Evolutionary conservation across 306 rosid genomes (phyloP).

Genomic region (Cyclanthera cordifolia): DNA sequence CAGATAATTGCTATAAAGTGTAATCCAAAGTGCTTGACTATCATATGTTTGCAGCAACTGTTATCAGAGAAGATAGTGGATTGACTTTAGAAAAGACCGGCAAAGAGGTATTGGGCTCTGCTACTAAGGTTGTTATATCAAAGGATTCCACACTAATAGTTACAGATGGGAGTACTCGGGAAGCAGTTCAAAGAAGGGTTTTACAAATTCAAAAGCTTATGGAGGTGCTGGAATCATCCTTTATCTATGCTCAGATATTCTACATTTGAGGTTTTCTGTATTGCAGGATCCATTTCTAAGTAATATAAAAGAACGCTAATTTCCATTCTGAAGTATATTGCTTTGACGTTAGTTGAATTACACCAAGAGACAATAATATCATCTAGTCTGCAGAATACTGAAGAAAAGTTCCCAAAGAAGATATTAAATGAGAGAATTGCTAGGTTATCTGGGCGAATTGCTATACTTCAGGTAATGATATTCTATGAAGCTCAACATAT

Average conservation of each 20-base stretch:
- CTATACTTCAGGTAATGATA: conserved; percentile 64
- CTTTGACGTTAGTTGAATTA: neutral
- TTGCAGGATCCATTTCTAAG: conserved; percentile 5
- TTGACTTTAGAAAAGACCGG: conserved; percentile 56
- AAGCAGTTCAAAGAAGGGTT: conserved; percentile 60
- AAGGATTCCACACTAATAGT: conserved; percentile 72
- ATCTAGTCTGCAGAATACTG: conserved; percentile 53
- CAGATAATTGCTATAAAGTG: neutral
- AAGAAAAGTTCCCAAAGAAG: conserved; percentile 68
- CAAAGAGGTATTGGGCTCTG: conserved; percentile 48
- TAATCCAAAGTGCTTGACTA: conserved; percentile 10
- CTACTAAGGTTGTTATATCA: conserved; percentile 62
- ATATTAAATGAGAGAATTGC: conserved; percentile 76
- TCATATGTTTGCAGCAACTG: conserved; percentile 49
- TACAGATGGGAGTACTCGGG: conserved; percentile 59
- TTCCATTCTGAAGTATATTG: conserved; percentile 7
- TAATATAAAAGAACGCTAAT: neutral
- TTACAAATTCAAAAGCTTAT: conserved; percentile 49
- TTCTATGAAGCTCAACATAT: conserved; percentile 8
- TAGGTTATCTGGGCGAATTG: conserved; percentile 72
- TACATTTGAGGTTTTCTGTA: conserved; percentile 10
- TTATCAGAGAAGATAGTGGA: conserved; percentile 76
- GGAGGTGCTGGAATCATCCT: conserved; percentile 40
- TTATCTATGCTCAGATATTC: neutral
- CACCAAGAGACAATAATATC: conserved; percentile 9